Base-by-base conservation (phyloP, 495 filamentous ascomycete species). In the Neurospora africana region DNA sequence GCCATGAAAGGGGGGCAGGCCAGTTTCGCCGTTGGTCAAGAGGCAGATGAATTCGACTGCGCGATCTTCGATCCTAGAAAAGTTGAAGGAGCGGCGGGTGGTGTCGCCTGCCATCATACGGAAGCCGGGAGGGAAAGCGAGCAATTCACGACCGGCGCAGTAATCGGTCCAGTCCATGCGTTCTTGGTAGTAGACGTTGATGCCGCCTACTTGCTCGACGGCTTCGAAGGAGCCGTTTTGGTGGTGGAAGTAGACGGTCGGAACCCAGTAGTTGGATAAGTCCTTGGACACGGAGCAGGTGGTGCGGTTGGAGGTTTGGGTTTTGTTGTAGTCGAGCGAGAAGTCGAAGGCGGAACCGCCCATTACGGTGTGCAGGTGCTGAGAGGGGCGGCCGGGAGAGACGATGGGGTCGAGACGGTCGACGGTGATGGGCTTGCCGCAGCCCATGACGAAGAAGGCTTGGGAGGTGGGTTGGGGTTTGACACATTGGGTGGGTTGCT, bases 261-360 rank as follows among this genome's bases (percentile, higher is more conserved):
- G 89, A 11, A 87, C 86, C 92, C 91, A 93, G 82, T 94, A 93
- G 78, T 89, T 92, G 73, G 87, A 90, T 72, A 88, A 81, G 79
- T 94, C 91, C 71, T 86, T 79, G 68, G 85, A 87, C 38, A 90
- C 84, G 1, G 81, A 80, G 73, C 90, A 91, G 2, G 89, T 86
- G 41, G 89, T 89, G 27, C 53, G 53, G 13, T 82, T 84, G 0
- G 90, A 88, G 35, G 76, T 72, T 43, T 86, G 84, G 27, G 89
- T 83, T 21, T 83, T 78, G 8, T 79, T 73, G 73, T 88, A 89
- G 70, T 81, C 81, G 87, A 91, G 90, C 40, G 76, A 82, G 61
- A 89, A 84, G 53, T 83, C 82, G 77, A 93, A 93, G 9, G 83
- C 87, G 76, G 86, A 90, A 72, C 89, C 90, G 33, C 91, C 91